These are phyloP conservation scores for Solanum pimpinellifolium DNA, from an alignment of 257 asterid genomes.

Conservation along the genomic window DNA sequence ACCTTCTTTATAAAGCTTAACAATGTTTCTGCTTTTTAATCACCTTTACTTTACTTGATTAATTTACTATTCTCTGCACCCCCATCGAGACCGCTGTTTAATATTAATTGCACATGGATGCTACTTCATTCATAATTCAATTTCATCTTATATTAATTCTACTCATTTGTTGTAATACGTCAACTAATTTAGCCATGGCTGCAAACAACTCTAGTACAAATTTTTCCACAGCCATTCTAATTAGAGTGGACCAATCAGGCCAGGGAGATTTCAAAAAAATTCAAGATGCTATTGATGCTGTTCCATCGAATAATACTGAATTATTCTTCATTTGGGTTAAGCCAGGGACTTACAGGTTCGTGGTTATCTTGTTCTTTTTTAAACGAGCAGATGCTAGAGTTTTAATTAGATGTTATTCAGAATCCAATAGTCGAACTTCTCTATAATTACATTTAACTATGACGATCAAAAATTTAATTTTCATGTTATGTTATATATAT, in stretches of 20 bases:
- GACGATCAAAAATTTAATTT: background rate
- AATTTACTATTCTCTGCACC: slow-evolving; percentile 3
- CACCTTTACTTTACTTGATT: slow-evolving; percentile 13
- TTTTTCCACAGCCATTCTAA: slow-evolving; percentile 25
- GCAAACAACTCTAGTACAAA: slow-evolving; percentile 11
- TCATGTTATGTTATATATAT: background rate
- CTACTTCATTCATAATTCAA: background rate
- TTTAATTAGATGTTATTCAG: background rate
- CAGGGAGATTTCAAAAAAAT: slow-evolving; percentile 23
- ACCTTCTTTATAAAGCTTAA: background rate
- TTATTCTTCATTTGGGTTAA: slow-evolving; percentile 26
- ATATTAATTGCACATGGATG: slow-evolving; percentile 18
- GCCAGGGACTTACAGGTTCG: slow-evolving; percentile 38
- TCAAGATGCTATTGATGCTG: slow-evolving; percentile 42
- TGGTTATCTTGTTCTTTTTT: background rate
- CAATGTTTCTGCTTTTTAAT: background rate
- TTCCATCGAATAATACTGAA: slow-evolving; percentile 27
- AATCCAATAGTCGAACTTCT: background rate
- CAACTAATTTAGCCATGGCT: slow-evolving; percentile 7
- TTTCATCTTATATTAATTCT: background rate
- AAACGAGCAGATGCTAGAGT: too few relatives aligned
- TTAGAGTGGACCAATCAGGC: slow-evolving; percentile 40
- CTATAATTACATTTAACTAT: background rate
- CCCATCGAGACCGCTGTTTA: background rate
- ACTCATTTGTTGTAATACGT: background rate